phyloP scores from a whole-genome alignment of 2,329 filamentous ascomycete species.

The Xylariaceae sp. region DNA sequence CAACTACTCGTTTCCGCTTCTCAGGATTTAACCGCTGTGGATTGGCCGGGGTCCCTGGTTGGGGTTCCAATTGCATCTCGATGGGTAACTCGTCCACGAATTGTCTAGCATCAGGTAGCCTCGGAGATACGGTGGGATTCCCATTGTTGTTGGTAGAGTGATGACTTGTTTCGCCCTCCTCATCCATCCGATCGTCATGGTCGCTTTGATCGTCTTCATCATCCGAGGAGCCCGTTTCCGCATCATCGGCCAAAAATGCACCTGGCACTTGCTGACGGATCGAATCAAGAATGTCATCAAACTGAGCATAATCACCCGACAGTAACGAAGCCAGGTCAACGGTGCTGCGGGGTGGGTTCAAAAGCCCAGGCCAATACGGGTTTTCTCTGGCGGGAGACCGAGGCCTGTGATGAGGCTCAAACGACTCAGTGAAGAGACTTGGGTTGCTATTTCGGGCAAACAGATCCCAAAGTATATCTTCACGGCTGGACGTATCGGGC shows the following conservation, averaged over 20 bases:
- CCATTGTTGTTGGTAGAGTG: constrained; percentile 8
- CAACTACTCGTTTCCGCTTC: constrained; percentile 39
- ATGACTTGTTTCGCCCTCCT: constrained; percentile 18
- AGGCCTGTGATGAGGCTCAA: constrained; percentile 28
- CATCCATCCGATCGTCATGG: constrained; percentile 24
- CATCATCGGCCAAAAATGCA: constrained; percentile 19
- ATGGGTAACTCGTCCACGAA: constrained; percentile 35
- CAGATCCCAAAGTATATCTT: constrained; percentile 55
- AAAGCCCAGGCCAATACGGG: constrained; percentile 31
- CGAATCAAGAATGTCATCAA: constrained; percentile 33
- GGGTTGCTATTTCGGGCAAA: constrained; percentile 38
- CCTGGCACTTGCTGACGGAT: constrained; percentile 26
- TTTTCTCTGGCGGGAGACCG: constrained; percentile 27
- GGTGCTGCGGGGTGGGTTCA: constrained; percentile 33
- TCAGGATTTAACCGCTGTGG: constrained; percentile 37
- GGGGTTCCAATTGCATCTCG: constrained; percentile 41
- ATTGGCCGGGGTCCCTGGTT: constrained; percentile 33
- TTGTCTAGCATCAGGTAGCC: constrained; percentile 28
- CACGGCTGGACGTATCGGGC: constrained; percentile 56
- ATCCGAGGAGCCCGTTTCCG: constrained; percentile 27
- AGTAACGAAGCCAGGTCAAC: constrained; percentile 32
- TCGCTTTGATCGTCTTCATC: constrained; percentile 29
- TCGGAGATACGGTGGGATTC: constrained; percentile 2
- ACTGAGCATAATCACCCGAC: constrained; percentile 29
- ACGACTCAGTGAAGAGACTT: constrained; percentile 34